Conservation (phyloP, 2,329 filamentous ascomycete genomes). For the Aspergillus pseudoterreus region DNA sequence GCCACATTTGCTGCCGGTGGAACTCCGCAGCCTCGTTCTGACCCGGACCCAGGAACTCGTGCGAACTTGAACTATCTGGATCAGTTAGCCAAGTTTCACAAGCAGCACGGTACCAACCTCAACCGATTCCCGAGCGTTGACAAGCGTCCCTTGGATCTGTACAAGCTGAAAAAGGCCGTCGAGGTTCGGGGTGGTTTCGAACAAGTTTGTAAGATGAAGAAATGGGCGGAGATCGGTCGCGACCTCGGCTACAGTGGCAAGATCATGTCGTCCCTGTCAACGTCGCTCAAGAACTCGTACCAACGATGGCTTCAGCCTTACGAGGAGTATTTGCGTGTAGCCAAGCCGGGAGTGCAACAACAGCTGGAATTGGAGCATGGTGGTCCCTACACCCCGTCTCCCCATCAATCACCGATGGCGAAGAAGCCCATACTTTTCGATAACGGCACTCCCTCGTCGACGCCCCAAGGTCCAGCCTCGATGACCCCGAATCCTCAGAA, state of each 20-base stretch:
- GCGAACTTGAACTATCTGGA: conserved; percentile 96
- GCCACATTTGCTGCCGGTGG: conserved; percentile 26
- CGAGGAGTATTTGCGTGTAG: conserved; percentile 85
- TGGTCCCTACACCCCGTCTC: conserved; percentile 78
- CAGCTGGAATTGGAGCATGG: conserved; percentile 91
- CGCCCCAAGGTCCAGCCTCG: conserved; percentile 65
- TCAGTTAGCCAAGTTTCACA: conserved; percentile 92
- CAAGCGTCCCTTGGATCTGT: conserved; percentile 93
- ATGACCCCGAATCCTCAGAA: conserved; percentile 55
- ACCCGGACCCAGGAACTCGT: conserved; percentile 67
- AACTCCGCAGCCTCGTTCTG: conserved; percentile 32
- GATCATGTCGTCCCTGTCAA: conserved; percentile 98
- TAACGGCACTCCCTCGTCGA: conserved; percentile 44
- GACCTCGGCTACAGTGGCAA: conserved; percentile 98
- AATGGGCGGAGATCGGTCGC: conserved; percentile 97
- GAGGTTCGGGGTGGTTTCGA: conserved; percentile 93
- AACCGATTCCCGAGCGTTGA: conserved; percentile 95
- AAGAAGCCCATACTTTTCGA: conserved; percentile 37
- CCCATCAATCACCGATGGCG: conserved; percentile 70
- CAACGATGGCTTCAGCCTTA: conserved; percentile 96
- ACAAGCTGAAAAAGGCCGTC: conserved; percentile 93
- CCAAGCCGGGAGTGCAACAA: conserved; percentile 94
- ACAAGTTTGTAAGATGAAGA: conserved; percentile 94
- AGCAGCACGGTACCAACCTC: conserved; percentile 89
- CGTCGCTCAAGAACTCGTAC: conserved; percentile 96